These are phyloP conservation scores for Bruguiera sexangula DNA, from an alignment of 345 rosid species.

Conservation along the genomic window DNA sequence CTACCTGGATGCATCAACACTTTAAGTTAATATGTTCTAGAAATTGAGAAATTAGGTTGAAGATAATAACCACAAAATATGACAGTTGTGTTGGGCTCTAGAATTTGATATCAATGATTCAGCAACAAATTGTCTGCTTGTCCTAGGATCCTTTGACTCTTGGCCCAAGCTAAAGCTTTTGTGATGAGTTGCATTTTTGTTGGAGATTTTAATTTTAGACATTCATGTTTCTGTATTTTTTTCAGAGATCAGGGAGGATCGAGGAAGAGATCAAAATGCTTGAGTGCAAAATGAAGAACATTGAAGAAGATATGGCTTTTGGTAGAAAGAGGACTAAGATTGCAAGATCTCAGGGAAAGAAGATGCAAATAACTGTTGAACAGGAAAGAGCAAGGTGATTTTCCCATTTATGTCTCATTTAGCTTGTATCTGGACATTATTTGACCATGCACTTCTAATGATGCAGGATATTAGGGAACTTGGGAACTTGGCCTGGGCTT, in stretches of 20 bases:
- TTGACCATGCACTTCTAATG: neutral
- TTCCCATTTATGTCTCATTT: neutral
- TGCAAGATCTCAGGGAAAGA: conserved; percentile 72
- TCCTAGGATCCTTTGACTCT: too few species aligned
- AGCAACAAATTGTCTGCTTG: too few species aligned
- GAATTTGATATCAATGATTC: too few species aligned
- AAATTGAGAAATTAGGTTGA: too few species aligned
- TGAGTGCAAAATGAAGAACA: conserved; percentile 50
- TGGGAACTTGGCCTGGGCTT: conserved; percentile 92
- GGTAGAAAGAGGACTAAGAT: conserved; percentile 51
- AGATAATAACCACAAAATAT: too few species aligned
- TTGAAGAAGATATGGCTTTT: conserved; percentile 53
- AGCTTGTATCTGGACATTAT: neutral
- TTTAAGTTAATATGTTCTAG: too few species aligned
- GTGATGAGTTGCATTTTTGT: too few species aligned
- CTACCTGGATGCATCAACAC: too few species aligned
- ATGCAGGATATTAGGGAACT: conserved; percentile 65
- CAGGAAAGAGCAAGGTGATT: conserved; percentile 70
- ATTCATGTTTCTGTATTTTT: neutral
- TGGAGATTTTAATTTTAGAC: too few species aligned
- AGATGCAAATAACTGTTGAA: conserved; percentile 56
- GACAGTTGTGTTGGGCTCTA: too few species aligned
- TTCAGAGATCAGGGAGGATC: conserved; percentile 74
- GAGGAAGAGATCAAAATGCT: conserved; percentile 79
- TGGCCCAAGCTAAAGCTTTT: too few species aligned